These are phyloP conservation scores for Pseudocercospora musae DNA, from an alignment of 2,329 filamentous ascomycete genomes.

Conservation along the genomic window DNA sequence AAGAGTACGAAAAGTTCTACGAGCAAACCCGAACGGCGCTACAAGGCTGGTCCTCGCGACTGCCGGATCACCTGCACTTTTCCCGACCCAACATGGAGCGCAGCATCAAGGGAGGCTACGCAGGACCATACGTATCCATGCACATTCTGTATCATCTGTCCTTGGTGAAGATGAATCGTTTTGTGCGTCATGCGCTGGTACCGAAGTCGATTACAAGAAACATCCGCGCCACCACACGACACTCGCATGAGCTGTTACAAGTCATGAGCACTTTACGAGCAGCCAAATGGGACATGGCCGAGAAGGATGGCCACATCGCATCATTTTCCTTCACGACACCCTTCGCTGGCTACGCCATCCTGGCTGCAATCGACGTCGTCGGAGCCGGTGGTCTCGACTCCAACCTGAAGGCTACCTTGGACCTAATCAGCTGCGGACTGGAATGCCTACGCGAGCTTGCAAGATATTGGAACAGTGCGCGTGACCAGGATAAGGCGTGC, in stretches of 20 bases:
- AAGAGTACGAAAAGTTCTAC: slow-evolving; percentile 52
- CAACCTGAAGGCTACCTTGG: slow-evolving; percentile 52
- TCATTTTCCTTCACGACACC: slow-evolving; percentile 49
- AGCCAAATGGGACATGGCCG: slow-evolving; percentile 22
- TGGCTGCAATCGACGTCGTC: slow-evolving; percentile 65
- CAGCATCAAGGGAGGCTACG: slow-evolving; percentile 52
- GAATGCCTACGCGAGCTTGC: slow-evolving; percentile 56
- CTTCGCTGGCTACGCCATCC: slow-evolving; percentile 59
- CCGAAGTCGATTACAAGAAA: slow-evolving; percentile 45
- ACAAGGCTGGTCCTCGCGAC: slow-evolving; percentile 55
- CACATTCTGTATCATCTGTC: slow-evolving; percentile 66
- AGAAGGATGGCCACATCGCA: slow-evolving; percentile 36
- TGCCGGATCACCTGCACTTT: slow-evolving; percentile 57
- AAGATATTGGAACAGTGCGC: slow-evolving; percentile 58
- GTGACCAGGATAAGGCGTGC: slow-evolving; percentile 50
- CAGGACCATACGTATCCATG: slow-evolving; percentile 60
- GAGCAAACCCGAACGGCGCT: slow-evolving; percentile 51
- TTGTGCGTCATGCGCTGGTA: slow-evolving; percentile 48
- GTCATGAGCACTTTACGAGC: slow-evolving; percentile 26
- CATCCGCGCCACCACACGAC: slow-evolving; percentile 49
- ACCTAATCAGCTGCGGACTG: slow-evolving; percentile 53
- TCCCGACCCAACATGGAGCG: slow-evolving; percentile 56
- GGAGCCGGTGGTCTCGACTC: slow-evolving; percentile 57
- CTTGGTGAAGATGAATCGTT: slow-evolving; percentile 63
- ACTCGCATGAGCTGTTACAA: slow-evolving; percentile 53